A percentile compares a stretch with the other conserved stretches of the same genome.
phyloP scores from a whole-genome alignment of 495 filamentous ascomycete genomes.

The Staphylotrichum longicolle region DNA sequence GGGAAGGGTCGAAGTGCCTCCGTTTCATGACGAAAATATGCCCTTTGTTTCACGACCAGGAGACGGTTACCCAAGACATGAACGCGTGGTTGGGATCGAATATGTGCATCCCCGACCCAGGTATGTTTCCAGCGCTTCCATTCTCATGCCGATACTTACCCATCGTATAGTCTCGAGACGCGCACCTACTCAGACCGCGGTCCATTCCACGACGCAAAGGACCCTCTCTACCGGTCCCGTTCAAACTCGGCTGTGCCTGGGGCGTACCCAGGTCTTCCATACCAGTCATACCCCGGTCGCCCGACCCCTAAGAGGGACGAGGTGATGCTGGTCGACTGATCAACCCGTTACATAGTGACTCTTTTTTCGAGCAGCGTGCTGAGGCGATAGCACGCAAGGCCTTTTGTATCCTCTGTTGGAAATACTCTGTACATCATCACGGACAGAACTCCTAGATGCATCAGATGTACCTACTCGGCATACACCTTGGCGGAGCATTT shows the following conservation, averaged over 20 bases:
- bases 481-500: neutral
- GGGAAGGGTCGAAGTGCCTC: slow-evolving; percentile 16
- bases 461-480: neutral
- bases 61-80: slow-evolving; percentile 22
- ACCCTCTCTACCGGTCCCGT: slow-evolving; percentile 11
- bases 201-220: neutral
- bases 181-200: neutral
- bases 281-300: slow-evolving; percentile 9
- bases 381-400: neutral
- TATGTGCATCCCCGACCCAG: slow-evolving; percentile 16
- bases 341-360: neutral
- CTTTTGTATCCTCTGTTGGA: neutral
- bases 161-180: neutral
- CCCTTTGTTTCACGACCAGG: neutral
- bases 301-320: slow-evolving; percentile 7
- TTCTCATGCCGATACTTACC: neutral
- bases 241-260: slow-evolving; percentile 9
- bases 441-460: neutral
- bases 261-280: neutral
- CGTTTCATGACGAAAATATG: neutral
- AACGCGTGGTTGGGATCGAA: slow-evolving; percentile 31
- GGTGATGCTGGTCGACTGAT: slow-evolving; percentile 17
- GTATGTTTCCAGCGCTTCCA: slow-evolving; percentile 4
- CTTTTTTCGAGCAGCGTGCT: neutral
- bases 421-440: neutral